Conservation (phyloP, 805 yeast species). For the Wickerhamiella spandovensis region DNA sequence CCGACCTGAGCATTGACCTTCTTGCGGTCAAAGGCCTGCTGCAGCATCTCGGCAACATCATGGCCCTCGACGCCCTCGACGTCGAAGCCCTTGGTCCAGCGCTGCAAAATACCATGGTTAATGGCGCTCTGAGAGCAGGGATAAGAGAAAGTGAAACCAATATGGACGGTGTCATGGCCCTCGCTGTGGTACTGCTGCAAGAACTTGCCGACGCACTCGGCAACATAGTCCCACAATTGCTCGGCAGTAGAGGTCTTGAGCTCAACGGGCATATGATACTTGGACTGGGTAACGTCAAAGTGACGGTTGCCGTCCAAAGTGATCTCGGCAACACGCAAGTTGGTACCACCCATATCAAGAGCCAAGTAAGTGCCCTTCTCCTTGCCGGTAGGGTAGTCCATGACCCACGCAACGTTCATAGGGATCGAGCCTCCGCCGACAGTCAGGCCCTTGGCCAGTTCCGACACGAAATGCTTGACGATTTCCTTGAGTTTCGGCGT, state of each 20-base stretch:
- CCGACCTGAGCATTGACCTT: slow-evolving; percentile 72
- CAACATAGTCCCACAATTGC: slow-evolving; percentile 75
- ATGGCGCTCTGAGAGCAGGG: slow-evolving; percentile 66
- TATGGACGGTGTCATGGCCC: slow-evolving; percentile 42
- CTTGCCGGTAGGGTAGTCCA: slow-evolving; percentile 83
- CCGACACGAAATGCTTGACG: slow-evolving; percentile 62
- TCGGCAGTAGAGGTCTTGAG: slow-evolving; percentile 69
- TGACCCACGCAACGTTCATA: slow-evolving; percentile 95
- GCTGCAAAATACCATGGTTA: slow-evolving; percentile 74
- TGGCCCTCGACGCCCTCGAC: slow-evolving; percentile 86
- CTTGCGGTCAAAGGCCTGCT: slow-evolving; percentile 49
- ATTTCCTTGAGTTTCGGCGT: slow-evolving; percentile 48
- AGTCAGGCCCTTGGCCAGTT: slow-evolving; percentile 64
- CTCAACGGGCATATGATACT: slow-evolving; percentile 61
- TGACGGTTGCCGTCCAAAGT: slow-evolving; percentile 69
- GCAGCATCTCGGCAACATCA: slow-evolving; percentile 87
- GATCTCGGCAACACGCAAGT: slow-evolving; percentile 83
- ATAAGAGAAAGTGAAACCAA: slow-evolving; percentile 92
- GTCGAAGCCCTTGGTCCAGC: slow-evolving; percentile 98
- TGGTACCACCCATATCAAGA: slow-evolving; percentile 95
- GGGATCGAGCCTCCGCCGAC: slow-evolving; percentile 72
- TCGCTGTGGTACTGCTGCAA: slow-evolving; percentile 58
- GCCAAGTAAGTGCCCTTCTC: slow-evolving; percentile 87
- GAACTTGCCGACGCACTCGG: slow-evolving; percentile 62
- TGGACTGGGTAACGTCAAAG: slow-evolving; percentile 77